Percentiles rank a stretch among this genome's conserved stretches.
Conservation (phyloP, 2,329 filamentous ascomycete species). For the Phoma herbarum region DNA sequence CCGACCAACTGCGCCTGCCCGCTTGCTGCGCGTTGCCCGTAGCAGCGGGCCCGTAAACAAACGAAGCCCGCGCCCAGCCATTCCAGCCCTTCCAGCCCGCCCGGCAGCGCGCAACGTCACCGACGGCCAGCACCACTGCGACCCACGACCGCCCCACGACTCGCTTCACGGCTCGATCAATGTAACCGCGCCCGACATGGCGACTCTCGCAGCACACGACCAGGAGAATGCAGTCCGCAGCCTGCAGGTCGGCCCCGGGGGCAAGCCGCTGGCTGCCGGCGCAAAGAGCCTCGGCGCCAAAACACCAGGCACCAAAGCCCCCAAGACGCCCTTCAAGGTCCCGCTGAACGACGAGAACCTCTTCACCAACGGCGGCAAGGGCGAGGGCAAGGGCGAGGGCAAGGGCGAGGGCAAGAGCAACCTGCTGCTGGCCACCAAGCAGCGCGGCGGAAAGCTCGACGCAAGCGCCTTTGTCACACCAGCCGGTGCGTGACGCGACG, state of each 20-base stretch:
- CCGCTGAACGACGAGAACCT: conserved; percentile 87
- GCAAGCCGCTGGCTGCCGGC: conserved; percentile 76
- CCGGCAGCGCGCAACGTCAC: conserved; percentile 12
- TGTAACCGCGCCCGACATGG: conserved; percentile 44
- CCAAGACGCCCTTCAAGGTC: conserved; percentile 83
- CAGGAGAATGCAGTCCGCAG: conserved; percentile 87
- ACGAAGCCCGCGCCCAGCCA: conserved; percentile 16
- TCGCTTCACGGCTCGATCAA: conserved; percentile 43
- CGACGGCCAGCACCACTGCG: conserved; percentile 23
- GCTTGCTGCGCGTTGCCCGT: conserved; percentile 19
- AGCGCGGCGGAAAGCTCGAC: conserved; percentile 61
- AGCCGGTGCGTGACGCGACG: conserved; percentile 64
- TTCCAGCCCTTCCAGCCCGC: neutral
- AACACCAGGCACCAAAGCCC: conserved; percentile 77
- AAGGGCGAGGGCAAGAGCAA: neutral
- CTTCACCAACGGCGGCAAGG: conserved; percentile 59
- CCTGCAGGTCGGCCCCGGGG: conserved; percentile 73
- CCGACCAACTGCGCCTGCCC: neutral
- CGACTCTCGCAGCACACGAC: conserved; percentile 81
- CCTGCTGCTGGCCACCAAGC: conserved; percentile 57
- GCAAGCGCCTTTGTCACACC: conserved; percentile 80
- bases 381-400: neutral
- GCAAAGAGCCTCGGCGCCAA: conserved; percentile 71
- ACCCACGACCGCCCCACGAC: conserved; percentile 22
- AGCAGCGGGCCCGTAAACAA: conserved; percentile 47